These are phyloP conservation scores for Mycosphaerella sp. DNA, from an alignment of 2,329 filamentous ascomycete species.

Conservation along the genomic window DNA sequence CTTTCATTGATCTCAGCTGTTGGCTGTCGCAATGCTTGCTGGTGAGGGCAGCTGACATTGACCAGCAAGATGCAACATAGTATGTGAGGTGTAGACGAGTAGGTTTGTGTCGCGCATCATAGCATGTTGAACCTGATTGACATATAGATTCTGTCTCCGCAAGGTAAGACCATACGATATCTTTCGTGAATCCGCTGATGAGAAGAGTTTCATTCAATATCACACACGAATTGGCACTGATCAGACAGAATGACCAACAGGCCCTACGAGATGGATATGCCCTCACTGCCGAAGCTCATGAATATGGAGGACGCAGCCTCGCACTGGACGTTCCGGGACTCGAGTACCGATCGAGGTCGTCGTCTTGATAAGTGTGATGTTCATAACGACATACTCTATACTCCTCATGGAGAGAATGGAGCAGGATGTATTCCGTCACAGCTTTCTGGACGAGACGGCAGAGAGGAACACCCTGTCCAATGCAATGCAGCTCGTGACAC, in stretches of 20 bases:
- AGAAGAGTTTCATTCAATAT: not conserved
- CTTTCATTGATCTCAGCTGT: not conserved
- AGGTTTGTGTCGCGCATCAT: not conserved
- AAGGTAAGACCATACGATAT: no score
- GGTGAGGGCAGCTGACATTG: not conserved
- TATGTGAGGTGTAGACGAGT: not conserved
- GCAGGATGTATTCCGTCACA: no score
- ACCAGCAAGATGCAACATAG: not conserved
- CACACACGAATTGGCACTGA: not conserved
- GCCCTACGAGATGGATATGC: slow-evolving; percentile 4
- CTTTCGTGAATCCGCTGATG: not conserved
- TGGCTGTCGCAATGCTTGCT: not conserved
- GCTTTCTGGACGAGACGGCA: no score
- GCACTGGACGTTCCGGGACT: not conserved
- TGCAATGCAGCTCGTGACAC: no score
- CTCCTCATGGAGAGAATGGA: no score
- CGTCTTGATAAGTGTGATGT: not conserved
- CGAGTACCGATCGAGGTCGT: not conserved
- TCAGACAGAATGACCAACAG: slow-evolving; percentile 1
- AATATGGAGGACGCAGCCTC: not conserved
- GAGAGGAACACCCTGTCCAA: no score
- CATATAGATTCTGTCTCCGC: not conserved
- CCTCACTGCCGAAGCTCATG: not conserved
- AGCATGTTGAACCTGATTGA: not conserved
- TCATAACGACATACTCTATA: not conserved